Conservation (phyloP, 2,329 filamentous ascomycete species). For the Cladophialophora immunda region DNA sequence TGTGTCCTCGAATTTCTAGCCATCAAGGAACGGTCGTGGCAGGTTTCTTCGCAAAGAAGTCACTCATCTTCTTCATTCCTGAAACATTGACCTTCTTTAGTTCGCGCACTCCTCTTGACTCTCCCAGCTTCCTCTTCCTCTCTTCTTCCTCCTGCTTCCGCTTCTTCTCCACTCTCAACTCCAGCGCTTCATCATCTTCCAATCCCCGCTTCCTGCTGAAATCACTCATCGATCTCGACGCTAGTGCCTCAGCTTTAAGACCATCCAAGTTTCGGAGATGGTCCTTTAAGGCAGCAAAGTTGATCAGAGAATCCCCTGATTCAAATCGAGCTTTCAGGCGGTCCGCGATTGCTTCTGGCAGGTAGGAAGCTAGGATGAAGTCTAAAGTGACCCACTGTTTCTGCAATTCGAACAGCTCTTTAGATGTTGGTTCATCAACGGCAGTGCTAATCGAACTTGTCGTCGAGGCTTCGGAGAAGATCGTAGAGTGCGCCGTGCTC, state of each 20-base stretch:
- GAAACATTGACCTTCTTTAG: constrained; percentile 88
- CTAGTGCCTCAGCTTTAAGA: constrained; percentile 74
- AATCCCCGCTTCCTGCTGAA: constrained; percentile 54
- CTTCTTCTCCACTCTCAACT: constrained; percentile 77
- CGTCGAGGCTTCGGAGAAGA: constrained; percentile 50
- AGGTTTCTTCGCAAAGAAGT: constrained; percentile 80
- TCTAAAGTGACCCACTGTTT: constrained; percentile 59
- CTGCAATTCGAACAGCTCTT: constrained; percentile 54
- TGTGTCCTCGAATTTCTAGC: neutral
- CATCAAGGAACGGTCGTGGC: constrained; percentile 14
- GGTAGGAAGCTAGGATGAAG: constrained; percentile 61
- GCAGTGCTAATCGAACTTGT: constrained; percentile 48
- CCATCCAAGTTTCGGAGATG: constrained; percentile 73
- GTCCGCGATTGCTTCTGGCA: constrained; percentile 50
- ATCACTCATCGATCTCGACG: constrained; percentile 66
- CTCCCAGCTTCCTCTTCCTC: constrained; percentile 76
- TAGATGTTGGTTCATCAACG: constrained; percentile 44
- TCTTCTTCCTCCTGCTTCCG: constrained; percentile 88
- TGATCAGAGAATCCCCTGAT: constrained; percentile 55
- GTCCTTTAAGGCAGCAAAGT: constrained; percentile 75
- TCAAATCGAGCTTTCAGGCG: constrained; percentile 42
- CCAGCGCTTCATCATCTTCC: constrained; percentile 54
- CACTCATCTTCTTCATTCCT: constrained; percentile 97
- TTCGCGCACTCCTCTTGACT: constrained; percentile 79
- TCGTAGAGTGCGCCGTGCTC: constrained; percentile 45